These are phyloP conservation scores for Aureobasidium sp. DNA, from an alignment of 2,329 filamentous ascomycete species.

Conservation along the genomic window DNA sequence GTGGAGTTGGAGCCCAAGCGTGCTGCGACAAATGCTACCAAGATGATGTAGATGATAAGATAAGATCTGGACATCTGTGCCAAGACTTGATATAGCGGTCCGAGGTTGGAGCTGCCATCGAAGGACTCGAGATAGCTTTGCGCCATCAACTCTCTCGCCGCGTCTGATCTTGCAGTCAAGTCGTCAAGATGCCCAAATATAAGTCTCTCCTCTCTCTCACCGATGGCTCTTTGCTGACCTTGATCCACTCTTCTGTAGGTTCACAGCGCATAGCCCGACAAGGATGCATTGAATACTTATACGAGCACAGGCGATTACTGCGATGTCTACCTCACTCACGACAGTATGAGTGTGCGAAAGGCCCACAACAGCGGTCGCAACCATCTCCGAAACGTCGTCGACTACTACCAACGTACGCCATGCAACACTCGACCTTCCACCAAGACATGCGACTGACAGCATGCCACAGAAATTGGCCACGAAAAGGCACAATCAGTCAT, in stretches of 20 bases:
- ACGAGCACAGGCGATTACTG: conserved; percentile 69
- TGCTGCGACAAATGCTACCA: not conserved
- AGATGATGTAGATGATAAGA: not conserved
- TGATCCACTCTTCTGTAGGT: conserved; percentile 24
- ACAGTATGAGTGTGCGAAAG: conserved; percentile 99
- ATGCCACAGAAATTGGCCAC: conserved; percentile 75
- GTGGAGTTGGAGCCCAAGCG: not conserved
- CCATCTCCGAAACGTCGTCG: conserved; percentile 92
- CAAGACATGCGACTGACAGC: conserved; percentile 14
- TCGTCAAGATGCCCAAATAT: conserved; percentile 24
- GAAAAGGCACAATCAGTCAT: conserved; percentile 98
- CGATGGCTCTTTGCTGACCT: conserved; percentile 17
- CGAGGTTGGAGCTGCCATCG: not conserved
- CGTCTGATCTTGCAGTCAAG: not conserved
- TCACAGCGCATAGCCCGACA: not conserved
- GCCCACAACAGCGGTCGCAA: conserved; percentile 96
- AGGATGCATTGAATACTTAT: not conserved
- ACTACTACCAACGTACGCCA: conserved; percentile 85
- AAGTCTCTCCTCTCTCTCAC: conserved; percentile 15
- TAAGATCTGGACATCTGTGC: not conserved
- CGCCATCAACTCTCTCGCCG: not conserved
- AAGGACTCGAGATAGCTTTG: not conserved
- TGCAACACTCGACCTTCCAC: not conserved
- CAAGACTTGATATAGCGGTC: not conserved
- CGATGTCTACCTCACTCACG: conserved; percentile 99